Percentiles rank a stretch among this genome's conserved stretches.
These are phyloP conservation scores for Chrysophaeum taylorii DNA, from an alignment of 352 stramenopile genomes.

Conservation along the genomic window DNA sequence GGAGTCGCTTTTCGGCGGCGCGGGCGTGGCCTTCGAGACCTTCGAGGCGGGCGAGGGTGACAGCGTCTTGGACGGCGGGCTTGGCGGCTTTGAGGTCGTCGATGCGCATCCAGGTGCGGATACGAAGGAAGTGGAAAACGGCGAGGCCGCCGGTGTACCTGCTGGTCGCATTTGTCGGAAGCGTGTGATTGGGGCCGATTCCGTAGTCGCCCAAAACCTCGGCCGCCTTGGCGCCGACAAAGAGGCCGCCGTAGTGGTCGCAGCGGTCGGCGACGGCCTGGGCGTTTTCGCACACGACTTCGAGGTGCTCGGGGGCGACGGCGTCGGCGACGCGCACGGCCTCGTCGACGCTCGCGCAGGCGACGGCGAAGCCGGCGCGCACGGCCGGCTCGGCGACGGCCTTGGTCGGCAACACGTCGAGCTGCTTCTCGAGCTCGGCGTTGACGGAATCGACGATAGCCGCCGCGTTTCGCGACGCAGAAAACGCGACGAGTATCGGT, in stretches of 20 bases:
- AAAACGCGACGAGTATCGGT: constrained; percentile 74
- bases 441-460: constrained; percentile 81
- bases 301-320: constrained; percentile 73
- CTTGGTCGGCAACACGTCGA: constrained; percentile 58
- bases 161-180: constrained; percentile 89
- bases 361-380: constrained; percentile 52
- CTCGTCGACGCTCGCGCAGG: constrained; percentile 53
- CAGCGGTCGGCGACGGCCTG: constrained; percentile 63
- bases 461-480: constrained; percentile 39
- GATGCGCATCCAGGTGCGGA: constrained; percentile 95
- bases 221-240: constrained; percentile 81
- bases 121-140: constrained; percentile 94
- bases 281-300: constrained; percentile 78
- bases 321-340: constrained; percentile 55
- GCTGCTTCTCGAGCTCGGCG: constrained; percentile 61
- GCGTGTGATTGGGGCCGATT: constrained; percentile 94
- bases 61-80: constrained; percentile 77
- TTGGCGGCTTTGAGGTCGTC: constrained; percentile 61
- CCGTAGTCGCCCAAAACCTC: constrained; percentile 96
- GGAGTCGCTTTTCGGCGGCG: constrained; percentile 48
- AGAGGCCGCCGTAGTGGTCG: constrained; percentile 76
- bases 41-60: constrained; percentile 78
- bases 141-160: constrained; percentile 92
- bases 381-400: constrained; percentile 44
- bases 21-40: constrained; percentile 69